Percentiles rank a stretch among this genome's conserved stretches.
Evolutionary conservation across 306 rosid species (phyloP).

Genomic region (Comarum palustre): DNA sequence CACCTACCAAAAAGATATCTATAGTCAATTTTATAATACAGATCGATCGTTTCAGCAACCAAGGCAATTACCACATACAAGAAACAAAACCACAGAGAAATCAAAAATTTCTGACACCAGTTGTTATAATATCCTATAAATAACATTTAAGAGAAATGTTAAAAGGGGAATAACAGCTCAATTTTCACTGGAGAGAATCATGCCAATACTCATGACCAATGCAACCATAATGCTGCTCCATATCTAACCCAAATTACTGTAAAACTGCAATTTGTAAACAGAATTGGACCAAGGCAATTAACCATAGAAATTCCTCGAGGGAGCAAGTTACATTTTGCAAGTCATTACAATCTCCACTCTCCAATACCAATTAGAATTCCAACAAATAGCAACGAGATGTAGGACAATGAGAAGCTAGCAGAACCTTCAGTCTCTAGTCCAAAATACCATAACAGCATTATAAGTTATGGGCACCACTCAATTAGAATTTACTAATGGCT

Average conservation of each 20-base stretch:
- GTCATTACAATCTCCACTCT: neutral
- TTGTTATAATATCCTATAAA: neutral
- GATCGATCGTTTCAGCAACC: neutral
- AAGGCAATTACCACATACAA: neutral
- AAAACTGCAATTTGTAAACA: neutral
- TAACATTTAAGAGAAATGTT: neutral
- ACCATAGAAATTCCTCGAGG: neutral
- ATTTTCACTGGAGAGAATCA: conserved; percentile 1
- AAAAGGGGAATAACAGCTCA: neutral
- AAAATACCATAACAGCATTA: neutral
- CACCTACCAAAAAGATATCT: neutral
- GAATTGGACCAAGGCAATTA: neutral
- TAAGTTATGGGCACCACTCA: neutral
- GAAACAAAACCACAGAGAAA: conserved; percentile 2
- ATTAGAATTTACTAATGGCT: neutral
- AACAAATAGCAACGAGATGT: neutral
- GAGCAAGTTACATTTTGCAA: neutral
- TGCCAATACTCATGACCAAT: neutral
- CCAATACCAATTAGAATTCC: neutral
- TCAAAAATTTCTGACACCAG: neutral
- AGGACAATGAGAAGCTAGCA: neutral
- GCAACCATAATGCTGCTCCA: neutral
- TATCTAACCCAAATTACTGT: neutral
- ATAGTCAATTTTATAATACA: neutral
- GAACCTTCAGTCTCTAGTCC: conserved; percentile 6